phyloP scores from a whole-genome alignment of 176 grass and related monocot species.

The Oryza punctata region DNA sequence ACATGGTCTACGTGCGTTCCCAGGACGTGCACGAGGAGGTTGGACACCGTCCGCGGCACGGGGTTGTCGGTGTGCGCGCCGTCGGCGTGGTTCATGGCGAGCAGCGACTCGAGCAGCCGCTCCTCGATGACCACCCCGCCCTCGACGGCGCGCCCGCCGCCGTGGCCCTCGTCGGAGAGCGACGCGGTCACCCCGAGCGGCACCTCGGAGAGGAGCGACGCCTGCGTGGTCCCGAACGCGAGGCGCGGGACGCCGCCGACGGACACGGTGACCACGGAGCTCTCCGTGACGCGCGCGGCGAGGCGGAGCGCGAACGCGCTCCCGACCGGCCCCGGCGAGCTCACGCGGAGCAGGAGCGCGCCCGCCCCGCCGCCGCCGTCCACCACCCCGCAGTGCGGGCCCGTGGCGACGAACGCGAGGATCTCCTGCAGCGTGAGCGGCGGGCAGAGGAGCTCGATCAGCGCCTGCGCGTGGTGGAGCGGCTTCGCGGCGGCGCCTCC shows the following conservation, averaged over 20 bases:
- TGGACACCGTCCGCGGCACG: constrained; percentile 69
- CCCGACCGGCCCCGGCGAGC: constrained; percentile 66
- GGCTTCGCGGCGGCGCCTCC: constrained; percentile 50
- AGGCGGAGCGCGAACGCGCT: constrained; percentile 79
- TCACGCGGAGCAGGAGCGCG: constrained; percentile 70
- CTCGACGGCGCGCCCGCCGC: constrained; percentile 37
- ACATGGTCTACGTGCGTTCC: constrained; percentile 89
- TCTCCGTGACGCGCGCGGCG: constrained; percentile 70
- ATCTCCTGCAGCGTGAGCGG: constrained; percentile 94
- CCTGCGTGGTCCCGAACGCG: constrained; percentile 60
- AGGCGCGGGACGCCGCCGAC: constrained; percentile 79
- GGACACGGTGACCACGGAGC: constrained; percentile 76
- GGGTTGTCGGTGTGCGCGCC: constrained; percentile 93
- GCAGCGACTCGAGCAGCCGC: constrained; percentile 87
- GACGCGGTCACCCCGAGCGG: constrained; percentile 56
- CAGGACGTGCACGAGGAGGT: constrained; percentile 87
- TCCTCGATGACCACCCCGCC: constrained; percentile 69
- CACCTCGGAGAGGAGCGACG: constrained; percentile 82
- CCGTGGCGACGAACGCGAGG: constrained; percentile 73
- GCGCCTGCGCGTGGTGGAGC: constrained; percentile 70
- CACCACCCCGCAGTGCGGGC: constrained; percentile 64
- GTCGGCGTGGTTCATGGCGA: constrained; percentile 92
- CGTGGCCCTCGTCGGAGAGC: constrained; percentile 47
- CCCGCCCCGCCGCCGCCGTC: constrained; percentile 35
- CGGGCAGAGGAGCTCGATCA: constrained; percentile 83